Evolutionary conservation across 306 rosid species (phyloP), one percentile per base, ranked within the genome.

Genomic region (Calophaca sinica): DNA sequence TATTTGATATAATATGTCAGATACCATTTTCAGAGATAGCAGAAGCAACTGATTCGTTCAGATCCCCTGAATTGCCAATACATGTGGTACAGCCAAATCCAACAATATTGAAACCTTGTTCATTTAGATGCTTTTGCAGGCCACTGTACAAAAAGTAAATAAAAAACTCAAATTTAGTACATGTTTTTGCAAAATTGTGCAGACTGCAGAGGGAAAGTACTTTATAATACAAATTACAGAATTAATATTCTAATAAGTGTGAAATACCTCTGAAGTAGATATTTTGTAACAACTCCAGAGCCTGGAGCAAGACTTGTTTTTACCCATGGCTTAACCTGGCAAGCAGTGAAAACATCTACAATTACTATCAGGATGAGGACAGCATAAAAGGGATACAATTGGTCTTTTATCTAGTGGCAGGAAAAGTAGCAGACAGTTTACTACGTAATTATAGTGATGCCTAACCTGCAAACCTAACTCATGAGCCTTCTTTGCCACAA

Each of bases 221-320:
- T 36, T 61, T 42, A 70, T 20, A 33, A 53, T 31, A 68, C 70
- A 78, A 68, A 70, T 20, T 45, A 66, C 13, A 57, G 33, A 8
- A 78, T 53, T 53, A 50, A 20, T 20, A 20, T 20, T 20, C 26
- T 20, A 20, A 20, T 20, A 20, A 20, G 26, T 11, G 50, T 65
- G 59, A 79, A 72, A 26, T 78, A 93, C 98, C 98, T 93, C 72
- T 91, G 76, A 20, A 78, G 91, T 75, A 93, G 87, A 82, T 93
- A 93, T 85, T 93, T 93, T 41, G 96, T 93, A 54, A 89, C 98
- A 57, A 93, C 98, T 53, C 98, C 98, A 44, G 98, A 93, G 10
- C 98, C 98, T 0, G 98, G 98, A 15, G 97, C 98, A 87, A 94
- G 98, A 86, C 98, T 94, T 44, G 98, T 94, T 84, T 94, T 94